Conservation (phyloP, 2,329 filamentous ascomycete genomes). For the Cercospora zeae-maydis region DNA sequence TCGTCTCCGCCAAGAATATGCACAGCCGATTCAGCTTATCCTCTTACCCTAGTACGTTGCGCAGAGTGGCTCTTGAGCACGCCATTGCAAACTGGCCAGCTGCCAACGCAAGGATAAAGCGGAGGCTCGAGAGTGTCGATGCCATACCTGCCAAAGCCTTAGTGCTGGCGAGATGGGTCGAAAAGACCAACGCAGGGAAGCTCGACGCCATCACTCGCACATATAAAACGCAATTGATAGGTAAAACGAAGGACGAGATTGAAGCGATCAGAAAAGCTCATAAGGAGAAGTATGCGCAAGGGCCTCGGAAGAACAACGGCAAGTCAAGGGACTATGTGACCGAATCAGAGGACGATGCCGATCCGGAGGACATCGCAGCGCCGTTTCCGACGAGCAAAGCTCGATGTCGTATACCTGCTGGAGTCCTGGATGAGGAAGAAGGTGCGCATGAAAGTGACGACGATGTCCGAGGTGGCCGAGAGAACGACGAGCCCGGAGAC, state of each 20-base stretch:
- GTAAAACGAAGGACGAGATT: conserved; percentile 21
- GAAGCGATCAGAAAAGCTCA: conserved; percentile 15
- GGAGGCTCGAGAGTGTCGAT: conserved; percentile 19
- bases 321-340: conserved; percentile 9
- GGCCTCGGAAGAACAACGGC: background rate
- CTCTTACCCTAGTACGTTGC: conserved; percentile 18
- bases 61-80: conserved; percentile 31
- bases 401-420: background rate
- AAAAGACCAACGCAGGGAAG: conserved; percentile 14
- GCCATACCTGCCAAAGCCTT: conserved; percentile 22
- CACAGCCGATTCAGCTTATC: conserved; percentile 28
- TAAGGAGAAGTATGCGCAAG: conserved; percentile 6
- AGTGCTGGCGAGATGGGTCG: conserved; percentile 20
- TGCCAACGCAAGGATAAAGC: conserved; percentile 17
- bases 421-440: background rate
- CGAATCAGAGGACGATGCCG: conserved; percentile 15
- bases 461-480: background rate
- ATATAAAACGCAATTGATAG: conserved; percentile 20
- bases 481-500: background rate
- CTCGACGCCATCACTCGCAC: conserved; percentile 18
- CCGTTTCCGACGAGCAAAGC: background rate
- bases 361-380: background rate
- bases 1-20: conserved; percentile 28
- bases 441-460: background rate
- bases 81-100: conserved; percentile 27